phyloP scores from a whole-genome alignment of 768 basidiomycete species.

The Leccinum truebloodii region DNA sequence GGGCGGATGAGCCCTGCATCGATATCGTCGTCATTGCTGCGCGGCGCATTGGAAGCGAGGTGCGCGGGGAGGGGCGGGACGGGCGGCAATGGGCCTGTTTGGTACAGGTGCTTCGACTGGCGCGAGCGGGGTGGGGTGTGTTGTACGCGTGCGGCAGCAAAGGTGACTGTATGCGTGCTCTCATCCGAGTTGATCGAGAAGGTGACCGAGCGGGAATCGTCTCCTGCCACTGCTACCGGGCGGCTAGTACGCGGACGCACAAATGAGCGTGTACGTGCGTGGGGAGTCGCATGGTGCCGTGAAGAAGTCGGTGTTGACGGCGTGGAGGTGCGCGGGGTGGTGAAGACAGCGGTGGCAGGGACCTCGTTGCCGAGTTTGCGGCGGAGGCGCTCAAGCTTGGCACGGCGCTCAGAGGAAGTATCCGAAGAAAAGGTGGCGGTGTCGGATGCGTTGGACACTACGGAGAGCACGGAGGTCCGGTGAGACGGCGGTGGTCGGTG shows the following conservation, averaged over 20 bases:
- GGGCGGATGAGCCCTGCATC: conserved; percentile 21
- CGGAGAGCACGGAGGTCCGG: conserved; percentile 25
- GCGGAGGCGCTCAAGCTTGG: conserved; percentile 65
- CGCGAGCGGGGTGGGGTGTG: conserved; percentile 12
- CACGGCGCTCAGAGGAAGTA: conserved; percentile 42
- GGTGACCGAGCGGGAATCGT: conserved; percentile 23
- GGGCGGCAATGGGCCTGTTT: conserved; percentile 27
- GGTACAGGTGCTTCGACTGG: conserved; percentile 17
- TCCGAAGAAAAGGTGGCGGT: conserved; percentile 27
- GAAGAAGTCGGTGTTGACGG: conserved; percentile 5
- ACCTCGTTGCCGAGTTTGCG: conserved; percentile 64
- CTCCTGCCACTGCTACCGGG: conserved; percentile 5
- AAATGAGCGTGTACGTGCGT: conserved; percentile 7
- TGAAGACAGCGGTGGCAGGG: conserved; percentile 60
- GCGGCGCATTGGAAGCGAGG: not conserved
- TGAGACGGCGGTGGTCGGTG: conserved; percentile 10
- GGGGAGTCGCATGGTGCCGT: not conserved
- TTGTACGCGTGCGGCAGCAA: conserved; percentile 20
- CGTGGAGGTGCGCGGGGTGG: conserved; percentile 11
- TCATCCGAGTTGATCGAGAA: conserved; percentile 33
- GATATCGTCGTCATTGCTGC: not conserved
- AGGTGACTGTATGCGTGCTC: conserved; percentile 24
- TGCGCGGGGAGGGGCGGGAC: conserved; percentile 26
- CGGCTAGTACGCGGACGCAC: not conserved
- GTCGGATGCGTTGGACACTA: conserved; percentile 11